Base-by-base conservation (phyloP, 2,329 filamentous ascomycete species). In the Nemania serpens region DNA sequence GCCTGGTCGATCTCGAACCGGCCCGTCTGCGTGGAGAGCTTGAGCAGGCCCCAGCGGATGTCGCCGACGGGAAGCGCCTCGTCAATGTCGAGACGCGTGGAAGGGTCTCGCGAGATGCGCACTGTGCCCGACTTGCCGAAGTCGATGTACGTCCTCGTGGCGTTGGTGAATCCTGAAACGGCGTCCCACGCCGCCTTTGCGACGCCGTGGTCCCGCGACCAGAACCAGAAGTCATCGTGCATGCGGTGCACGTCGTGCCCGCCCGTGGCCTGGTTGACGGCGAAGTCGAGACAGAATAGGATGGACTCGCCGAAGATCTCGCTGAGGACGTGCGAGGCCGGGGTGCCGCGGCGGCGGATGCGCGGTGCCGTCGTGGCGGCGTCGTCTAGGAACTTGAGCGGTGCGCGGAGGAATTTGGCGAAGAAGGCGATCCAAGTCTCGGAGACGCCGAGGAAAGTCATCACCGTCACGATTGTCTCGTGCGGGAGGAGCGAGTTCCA, bases 211-310 rank as follows among this genome's bases (percentile, higher is more conserved):
- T 84, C 77, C 9, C 82, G 81, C 65, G 78, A 68, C 86, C 86
- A 89, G 69, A 89, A 86, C 87, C 86, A 90, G 53, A 89, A 78
- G 64, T 89, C 86, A 63, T 89, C 87, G 53, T 88, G 82, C 39
- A 88, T 76, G 12, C 88, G 83, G 70, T 87, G 87, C 11, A 89
- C 72, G n/a, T 79, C 76, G 1, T 76, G 75, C 0, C 85, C 85
- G 5, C 73, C 67, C 0, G 86, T 85, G 1, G 76, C 74, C 60
- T 84, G 81, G 58, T 88, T 89, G 57, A 90, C 80, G 0, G 86
- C 79, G 67, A 85, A 86, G 68, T 90, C 88, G 66, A 90, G 81
- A 61, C 84, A 86, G 68, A 90, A 90, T 0, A 90, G 74, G 0
- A 87, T 75, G 0, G 78, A 74, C 69, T 90, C 88, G 0, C 85